phyloP scores from a whole-genome alignment of 1,284 basidiomycete genomes.

The Gymnopus androsaceus region DNA sequence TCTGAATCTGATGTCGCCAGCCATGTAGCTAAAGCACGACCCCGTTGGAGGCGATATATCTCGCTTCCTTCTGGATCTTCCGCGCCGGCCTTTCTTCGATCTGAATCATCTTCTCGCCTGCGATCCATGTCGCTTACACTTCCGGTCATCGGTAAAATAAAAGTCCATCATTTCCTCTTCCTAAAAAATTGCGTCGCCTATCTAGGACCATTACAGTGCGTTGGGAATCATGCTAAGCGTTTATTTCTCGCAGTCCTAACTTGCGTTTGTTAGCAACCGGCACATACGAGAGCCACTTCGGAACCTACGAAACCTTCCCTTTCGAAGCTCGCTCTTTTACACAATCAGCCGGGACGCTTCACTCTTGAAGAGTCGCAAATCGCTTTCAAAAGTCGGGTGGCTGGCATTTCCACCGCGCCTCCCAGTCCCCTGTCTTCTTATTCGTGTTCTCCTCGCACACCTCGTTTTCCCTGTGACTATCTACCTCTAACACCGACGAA shows the following conservation, averaged over 20 bases:
- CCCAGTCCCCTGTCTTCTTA: background rate
- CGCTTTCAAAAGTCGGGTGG: background rate
- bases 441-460: background rate
- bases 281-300: background rate
- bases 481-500: background rate
- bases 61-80: background rate
- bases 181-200: slow-evolving; percentile 2
- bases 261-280: background rate
- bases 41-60: slow-evolving; percentile 5
- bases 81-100: background rate
- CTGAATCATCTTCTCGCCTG: background rate
- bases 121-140: background rate
- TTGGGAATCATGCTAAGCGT: background rate
- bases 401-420: background rate
- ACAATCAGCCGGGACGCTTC: background rate
- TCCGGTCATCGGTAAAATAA: slow-evolving; percentile 1
- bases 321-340: background rate
- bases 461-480: slow-evolving; percentile 3
- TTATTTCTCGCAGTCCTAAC: background rate
- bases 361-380: slow-evolving; percentile 7
- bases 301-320: background rate
- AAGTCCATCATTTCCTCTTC: background rate
- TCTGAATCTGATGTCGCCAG: background rate
- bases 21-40: background rate
- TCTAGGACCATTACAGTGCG: background rate